Evolutionary conservation across 306 rosid genomes (phyloP).

Genomic region (Fragaria nilgerrensis): DNA sequence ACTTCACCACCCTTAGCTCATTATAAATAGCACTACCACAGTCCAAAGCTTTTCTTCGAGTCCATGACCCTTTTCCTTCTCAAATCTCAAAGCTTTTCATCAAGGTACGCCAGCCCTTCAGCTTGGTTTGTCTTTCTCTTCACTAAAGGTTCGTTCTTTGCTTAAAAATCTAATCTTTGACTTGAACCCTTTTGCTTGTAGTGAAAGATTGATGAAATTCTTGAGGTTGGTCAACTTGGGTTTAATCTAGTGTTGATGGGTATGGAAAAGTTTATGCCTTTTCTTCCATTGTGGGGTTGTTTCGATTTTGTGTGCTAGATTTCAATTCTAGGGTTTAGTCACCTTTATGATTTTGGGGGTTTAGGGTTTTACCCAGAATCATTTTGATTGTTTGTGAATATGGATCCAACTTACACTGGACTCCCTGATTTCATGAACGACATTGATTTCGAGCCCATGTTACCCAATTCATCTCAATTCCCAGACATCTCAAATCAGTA

Average conservation of each 20-base stretch:
- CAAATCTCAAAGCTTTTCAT: constrained; percentile 1
- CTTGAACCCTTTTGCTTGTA: neutral
- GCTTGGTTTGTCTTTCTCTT: neutral
- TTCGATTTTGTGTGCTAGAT: neutral
- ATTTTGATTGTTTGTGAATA: constrained; percentile 2
- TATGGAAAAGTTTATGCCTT: neutral
- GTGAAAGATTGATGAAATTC: neutral
- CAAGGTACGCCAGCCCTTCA: constrained; percentile 11
- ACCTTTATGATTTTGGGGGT: neutral
- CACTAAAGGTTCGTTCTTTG: constrained; percentile 18
- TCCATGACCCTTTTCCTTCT: neutral
- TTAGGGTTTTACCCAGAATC: neutral
- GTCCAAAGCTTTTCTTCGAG: neutral
- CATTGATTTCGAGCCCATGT: constrained; percentile 1
- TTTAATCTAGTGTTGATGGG: neutral
- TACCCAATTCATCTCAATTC: constrained; percentile 22
- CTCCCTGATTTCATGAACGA: constrained; percentile 30
- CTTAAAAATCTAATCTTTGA: neutral
- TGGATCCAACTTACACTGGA: constrained; percentile 29
- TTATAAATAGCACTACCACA: neutral
- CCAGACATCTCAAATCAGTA: constrained; percentile 14
- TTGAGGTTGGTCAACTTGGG: constrained; percentile 12
- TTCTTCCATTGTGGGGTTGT: neutral
- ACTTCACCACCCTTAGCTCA: no score
- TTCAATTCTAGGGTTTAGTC: neutral